Base-by-base conservation (phyloP, 495 filamentous ascomycete genomes). In the Penicillium atrosanguineum region DNA sequence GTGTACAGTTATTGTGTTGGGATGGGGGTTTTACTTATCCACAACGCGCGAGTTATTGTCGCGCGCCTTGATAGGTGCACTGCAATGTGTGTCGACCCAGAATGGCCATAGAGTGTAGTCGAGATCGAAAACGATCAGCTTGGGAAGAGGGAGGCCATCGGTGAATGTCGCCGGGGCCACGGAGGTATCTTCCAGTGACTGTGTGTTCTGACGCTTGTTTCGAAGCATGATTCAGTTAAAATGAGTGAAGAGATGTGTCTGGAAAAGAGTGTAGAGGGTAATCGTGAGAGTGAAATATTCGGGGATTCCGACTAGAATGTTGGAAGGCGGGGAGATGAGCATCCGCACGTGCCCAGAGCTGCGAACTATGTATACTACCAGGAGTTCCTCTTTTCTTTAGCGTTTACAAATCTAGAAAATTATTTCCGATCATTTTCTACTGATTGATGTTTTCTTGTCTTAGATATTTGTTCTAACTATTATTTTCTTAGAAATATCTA, bases 81-180 rank as follows among this genome's bases (percentile, higher is more conserved):
- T 85, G 62, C 93, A 86, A 69, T 96, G 91, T 14, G 91, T 96
- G 75, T 97, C 94, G 3, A 91, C 85, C 91, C 93, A 98, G 76
- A 95, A 96, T 4, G 91, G 90, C 94, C 94, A 97, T 1, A 98
- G 79, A 0, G 94, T 98, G 76, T 96, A 97, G 77, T 98, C 94
- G 46, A 97, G 81, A 68, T 98, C 94, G 72, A 98, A 95, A 51
- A 88, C 87, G 55, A 98, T 81, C 54, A 95, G 72, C 56, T 87
- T 89, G 0, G 94, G 94, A 3, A 98, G 83, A 1, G 90, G 88
- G 0, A 83, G 80, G 50, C 84, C 84, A 69, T 98, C 92, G 44
- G 71, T 80, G 66, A 96, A 85, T 20, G 87, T 89, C 36, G 74
- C 64, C 7, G 84, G 84, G 39, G 72, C 64, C 37, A 66, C 66